A percentile compares a stretch with the other conserved stretches of the same genome.
Conservation (phyloP, 352 stramenopile species). For the Halophytophthora polymorphica region DNA sequence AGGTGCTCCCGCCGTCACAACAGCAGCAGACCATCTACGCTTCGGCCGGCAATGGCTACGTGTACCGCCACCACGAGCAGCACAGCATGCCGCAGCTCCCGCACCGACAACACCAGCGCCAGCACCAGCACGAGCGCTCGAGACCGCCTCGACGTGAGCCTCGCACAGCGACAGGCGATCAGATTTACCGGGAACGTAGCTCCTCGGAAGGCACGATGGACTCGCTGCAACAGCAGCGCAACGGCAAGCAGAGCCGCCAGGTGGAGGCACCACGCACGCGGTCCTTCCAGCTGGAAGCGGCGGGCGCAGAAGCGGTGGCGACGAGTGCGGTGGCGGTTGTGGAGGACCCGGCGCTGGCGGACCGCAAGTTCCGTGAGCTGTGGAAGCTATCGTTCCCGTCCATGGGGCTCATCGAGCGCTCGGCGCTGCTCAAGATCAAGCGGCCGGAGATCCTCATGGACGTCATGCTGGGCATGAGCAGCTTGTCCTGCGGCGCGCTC, state of each 20-base stretch:
- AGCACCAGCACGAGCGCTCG: constrained; percentile 24
- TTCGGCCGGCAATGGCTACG: too few relatives aligned
- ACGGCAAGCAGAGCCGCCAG: constrained; percentile 15
- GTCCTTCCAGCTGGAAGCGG: constrained; percentile 48
- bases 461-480: constrained; percentile 80
- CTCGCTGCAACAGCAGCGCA: constrained; percentile 26
- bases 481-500: constrained; percentile 58
- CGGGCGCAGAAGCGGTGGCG: constrained; percentile 15
- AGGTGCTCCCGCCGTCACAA: constrained; percentile 11
- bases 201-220: constrained; percentile 55
- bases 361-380: constrained; percentile 64
- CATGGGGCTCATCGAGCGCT: constrained; percentile 60
- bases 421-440: constrained; percentile 57
- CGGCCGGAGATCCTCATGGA: constrained; percentile 68
- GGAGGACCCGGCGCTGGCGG: constrained; percentile 27
- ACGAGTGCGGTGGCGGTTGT: constrained; percentile 4
- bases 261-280: constrained; percentile 39
- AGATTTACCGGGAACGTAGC: constrained; percentile 44
- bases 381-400: constrained; percentile 78
- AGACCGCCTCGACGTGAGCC: constrained; percentile 24
- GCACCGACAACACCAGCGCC: constrained; percentile 10
- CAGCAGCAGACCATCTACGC: too few relatives aligned
- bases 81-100: constrained; percentile 14
- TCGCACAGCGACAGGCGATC: constrained; percentile 32
- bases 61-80: too few relatives aligned